Evolutionary conservation across 1,284 basidiomycete species (phyloP).

Genomic region (Quambalaria eucalypti): DNA sequence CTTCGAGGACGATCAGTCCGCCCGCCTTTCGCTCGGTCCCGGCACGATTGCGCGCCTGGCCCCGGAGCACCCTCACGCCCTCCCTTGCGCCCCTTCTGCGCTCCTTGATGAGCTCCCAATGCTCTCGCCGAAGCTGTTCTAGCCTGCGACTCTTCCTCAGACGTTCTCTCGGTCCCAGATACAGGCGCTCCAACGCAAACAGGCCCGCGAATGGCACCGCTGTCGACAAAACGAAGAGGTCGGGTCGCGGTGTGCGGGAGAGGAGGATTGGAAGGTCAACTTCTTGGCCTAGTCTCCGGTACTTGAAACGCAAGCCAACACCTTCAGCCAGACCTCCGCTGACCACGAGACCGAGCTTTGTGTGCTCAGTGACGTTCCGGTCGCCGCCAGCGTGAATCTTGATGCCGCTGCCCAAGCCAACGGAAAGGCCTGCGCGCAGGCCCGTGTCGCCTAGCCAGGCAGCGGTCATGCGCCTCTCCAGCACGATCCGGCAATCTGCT

Average conservation of each 20-base stretch:
- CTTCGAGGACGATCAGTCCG: slow-evolving; percentile 63
- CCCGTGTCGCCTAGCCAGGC: slow-evolving; percentile 50
- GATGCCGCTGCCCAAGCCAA: slow-evolving; percentile 40
- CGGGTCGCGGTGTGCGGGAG: slow-evolving; percentile 51
- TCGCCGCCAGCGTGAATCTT: slow-evolving; percentile 41
- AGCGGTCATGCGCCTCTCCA: slow-evolving; percentile 8
- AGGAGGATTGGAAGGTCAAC: slow-evolving; percentile 56
- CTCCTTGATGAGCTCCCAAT: slow-evolving; percentile 58
- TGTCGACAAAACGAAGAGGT: slow-evolving; percentile 52
- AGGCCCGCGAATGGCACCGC: slow-evolving; percentile 55
- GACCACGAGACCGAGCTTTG: slow-evolving; percentile 41
- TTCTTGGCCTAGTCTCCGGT: slow-evolving; percentile 55
- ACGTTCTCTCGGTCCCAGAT: slow-evolving; percentile 55
- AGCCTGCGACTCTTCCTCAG: slow-evolving; percentile 47
- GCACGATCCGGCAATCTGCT: slow-evolving; percentile 45
- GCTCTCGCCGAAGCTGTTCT: slow-evolving; percentile 55
- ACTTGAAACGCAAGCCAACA: slow-evolving; percentile 41
- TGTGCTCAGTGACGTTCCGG: slow-evolving; percentile 46
- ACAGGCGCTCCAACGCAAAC: slow-evolving; percentile 55
- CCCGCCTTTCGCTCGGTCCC: slow-evolving; percentile 47
- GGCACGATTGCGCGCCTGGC: slow-evolving; percentile 48
- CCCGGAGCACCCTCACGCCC: slow-evolving; percentile 50
- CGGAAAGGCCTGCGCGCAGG: slow-evolving; percentile 48
- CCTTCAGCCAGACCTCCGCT: slow-evolving; percentile 40
- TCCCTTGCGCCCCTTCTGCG: slow-evolving; percentile 57